Percentiles rank a stretch among this genome's conserved stretches.
These are phyloP conservation scores for Cyclanthera cordifolia DNA, from an alignment of 306 rosid genomes.

Conservation along the genomic window DNA sequence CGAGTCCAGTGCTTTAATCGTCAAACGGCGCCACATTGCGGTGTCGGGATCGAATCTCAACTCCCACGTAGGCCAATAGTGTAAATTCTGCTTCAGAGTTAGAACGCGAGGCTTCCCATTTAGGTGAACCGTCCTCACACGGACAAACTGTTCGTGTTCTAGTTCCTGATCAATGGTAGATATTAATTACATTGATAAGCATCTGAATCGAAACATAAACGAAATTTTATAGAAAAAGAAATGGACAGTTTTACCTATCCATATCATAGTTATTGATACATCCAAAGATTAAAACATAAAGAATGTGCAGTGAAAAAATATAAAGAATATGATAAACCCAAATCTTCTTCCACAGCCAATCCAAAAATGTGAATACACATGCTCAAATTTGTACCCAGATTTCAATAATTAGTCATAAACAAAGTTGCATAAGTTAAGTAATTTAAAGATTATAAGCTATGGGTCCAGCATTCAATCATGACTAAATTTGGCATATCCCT, in stretches of 20 bases:
- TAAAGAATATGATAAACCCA: no score
- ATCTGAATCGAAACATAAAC: neutral
- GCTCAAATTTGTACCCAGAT: no score
- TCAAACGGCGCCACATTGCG: slow-evolving; percentile 66
- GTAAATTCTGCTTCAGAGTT: slow-evolving; percentile 87
- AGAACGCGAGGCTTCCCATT: slow-evolving; percentile 85
- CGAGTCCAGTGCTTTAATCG: slow-evolving; percentile 42
- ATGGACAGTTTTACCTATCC: neutral
- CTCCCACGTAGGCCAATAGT: slow-evolving; percentile 94
- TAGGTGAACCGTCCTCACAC: slow-evolving; percentile 68
- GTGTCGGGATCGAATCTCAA: slow-evolving; percentile 62
- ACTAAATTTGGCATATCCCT: no score
- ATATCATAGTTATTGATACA: neutral
- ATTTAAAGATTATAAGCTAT: no score
- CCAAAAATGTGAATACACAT: no score
- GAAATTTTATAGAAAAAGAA: slow-evolving; percentile 2
- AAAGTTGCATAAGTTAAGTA: no score
- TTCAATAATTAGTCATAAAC: no score
- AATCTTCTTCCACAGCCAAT: no score
- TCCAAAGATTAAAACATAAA: neutral
- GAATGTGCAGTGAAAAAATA: neutral
- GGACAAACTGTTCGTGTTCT: slow-evolving; percentile 76
- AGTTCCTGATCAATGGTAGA: slow-evolving; percentile 37
- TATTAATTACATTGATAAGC: neutral
- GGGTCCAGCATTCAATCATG: no score